Evolutionary conservation across 2,329 filamentous ascomycete species (phyloP).

Genomic region (Pseudogymnoascus sp.): DNA sequence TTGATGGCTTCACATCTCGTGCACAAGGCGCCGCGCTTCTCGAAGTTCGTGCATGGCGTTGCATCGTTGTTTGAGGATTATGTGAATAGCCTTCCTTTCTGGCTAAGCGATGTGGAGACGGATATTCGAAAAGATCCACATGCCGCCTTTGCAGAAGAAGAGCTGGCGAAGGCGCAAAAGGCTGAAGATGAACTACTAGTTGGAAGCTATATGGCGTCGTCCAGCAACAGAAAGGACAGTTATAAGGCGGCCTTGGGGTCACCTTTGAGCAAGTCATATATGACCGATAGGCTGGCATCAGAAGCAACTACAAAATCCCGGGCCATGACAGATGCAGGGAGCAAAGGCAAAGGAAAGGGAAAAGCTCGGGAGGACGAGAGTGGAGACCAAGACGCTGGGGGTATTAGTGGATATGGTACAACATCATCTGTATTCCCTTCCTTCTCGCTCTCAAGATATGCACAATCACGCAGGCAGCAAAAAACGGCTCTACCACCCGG

Average conservation of each 20-base stretch:
- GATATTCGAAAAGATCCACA: constrained; percentile 93
- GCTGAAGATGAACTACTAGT: constrained; percentile 84
- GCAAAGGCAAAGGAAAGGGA: constrained; percentile 19
- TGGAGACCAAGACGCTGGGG: constrained; percentile 27
- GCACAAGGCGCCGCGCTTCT: constrained; percentile 81
- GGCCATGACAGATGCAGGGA: constrained; percentile 25
- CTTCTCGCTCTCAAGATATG: constrained; percentile 74
- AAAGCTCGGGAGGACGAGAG: constrained; percentile 23
- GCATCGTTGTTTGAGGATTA: constrained; percentile 90
- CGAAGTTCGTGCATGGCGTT: constrained; percentile 92
- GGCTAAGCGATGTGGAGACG: constrained; percentile 82
- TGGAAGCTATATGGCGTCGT: constrained; percentile 69
- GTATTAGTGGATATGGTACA: constrained; percentile 40
- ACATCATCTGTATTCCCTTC: constrained; percentile 69
- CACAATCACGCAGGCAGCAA: constrained; percentile 44
- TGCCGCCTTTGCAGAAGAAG: constrained; percentile 82
- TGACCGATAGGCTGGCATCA: constrained; percentile 46
- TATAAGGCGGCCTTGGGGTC: constrained; percentile 57
- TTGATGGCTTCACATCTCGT: constrained; percentile 89
- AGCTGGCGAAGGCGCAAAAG: constrained; percentile 69
- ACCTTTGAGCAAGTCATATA: constrained; percentile 57
- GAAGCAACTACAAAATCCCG: constrained; percentile 30
- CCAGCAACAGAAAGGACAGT: constrained; percentile 30
- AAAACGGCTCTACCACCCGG: constrained; percentile 65
- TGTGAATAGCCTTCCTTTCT: constrained; percentile 93